Conservation (phyloP, 495 filamentous ascomycete species). For the Tuber calosporum region DNA sequence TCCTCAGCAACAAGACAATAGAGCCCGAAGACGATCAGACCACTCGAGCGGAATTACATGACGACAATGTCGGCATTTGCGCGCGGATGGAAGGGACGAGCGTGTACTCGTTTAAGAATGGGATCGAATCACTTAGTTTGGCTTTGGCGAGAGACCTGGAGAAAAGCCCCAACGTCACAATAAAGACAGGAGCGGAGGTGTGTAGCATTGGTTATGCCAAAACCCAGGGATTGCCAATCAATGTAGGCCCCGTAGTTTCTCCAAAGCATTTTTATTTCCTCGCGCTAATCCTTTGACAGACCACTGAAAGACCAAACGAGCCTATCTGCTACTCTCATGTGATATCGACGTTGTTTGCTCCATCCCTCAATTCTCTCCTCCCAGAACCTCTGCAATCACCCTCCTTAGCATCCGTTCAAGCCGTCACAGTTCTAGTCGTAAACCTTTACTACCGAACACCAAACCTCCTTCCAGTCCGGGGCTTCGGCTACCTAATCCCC, state of each 20-base stretch:
- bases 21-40: conserved; percentile 25
- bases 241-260: conserved; percentile 13
- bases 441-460: conserved; percentile 75
- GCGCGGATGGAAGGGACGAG: conserved; percentile 40
- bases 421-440: conserved; percentile 80
- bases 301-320: conserved; percentile 8
- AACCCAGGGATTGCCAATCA: conserved; percentile 16
- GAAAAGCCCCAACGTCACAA: conserved; percentile 49
- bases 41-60: conserved; percentile 14
- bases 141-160: conserved; percentile 47
- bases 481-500: conserved; percentile 89
- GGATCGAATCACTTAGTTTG: conserved; percentile 51
- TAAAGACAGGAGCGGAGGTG: conserved; percentile 48
- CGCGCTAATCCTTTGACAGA: conserved; percentile 14
- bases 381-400: conserved; percentile 20
- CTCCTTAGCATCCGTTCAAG: conserved; percentile 51
- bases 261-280: neutral
- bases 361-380: conserved; percentile 45
- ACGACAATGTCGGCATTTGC: conserved; percentile 28
- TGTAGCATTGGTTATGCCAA: conserved; percentile 18
- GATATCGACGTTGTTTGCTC: conserved; percentile 62
- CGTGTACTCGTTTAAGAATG: conserved; percentile 57
- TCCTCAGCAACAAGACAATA: conserved; percentile 14
- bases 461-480: conserved; percentile 55
- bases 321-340: conserved; percentile 52